Conservation (phyloP, 2,329 filamentous ascomycete genomes). For the Neoarthrinium moseri region DNA sequence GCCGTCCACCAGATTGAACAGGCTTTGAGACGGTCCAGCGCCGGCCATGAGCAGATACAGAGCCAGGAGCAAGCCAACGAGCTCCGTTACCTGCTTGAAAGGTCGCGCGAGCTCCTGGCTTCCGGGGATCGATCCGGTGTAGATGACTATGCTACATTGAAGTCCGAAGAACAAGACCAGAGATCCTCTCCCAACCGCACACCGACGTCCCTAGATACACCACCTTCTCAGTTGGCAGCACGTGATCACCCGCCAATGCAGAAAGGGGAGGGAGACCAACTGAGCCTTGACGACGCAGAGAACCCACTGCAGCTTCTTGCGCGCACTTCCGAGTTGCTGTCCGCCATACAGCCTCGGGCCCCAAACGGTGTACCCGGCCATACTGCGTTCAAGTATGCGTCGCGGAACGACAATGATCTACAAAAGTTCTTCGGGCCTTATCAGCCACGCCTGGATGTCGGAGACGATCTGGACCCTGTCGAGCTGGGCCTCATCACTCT, state of each 20-base stretch:
- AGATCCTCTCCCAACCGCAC: conserved; percentile 26
- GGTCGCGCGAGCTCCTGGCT: conserved; percentile 40
- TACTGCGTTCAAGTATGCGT: conserved; percentile 14
- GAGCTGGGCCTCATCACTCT: conserved; percentile 67
- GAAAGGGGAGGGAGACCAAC: conserved; percentile 42
- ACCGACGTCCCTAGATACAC: conserved; percentile 24
- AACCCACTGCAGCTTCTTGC: conserved; percentile 73
- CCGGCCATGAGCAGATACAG: conserved; percentile 37
- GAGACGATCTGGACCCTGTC: conserved; percentile 65
- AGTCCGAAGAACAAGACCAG: conserved; percentile 19
- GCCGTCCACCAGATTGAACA: conserved; percentile 73
- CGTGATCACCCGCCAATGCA: conserved; percentile 25
- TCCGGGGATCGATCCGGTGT: conserved; percentile 15
- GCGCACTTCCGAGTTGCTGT: conserved; percentile 65
- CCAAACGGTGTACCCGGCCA: conserved; percentile 16
- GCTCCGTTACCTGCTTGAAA: conserved; percentile 48
- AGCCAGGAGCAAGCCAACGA: conserved; percentile 41
- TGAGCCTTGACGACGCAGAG: conserved; percentile 65
- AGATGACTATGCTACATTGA: conserved; percentile 15
- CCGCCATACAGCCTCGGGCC: conserved; percentile 27
- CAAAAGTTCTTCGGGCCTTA: conserved; percentile 67
- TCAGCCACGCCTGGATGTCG: conserved; percentile 61
- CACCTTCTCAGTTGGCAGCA: conserved; percentile 26
- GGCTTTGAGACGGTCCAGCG: conserved; percentile 57
- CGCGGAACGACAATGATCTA: conserved; percentile 42